Base-by-base conservation (phyloP, 148 eudicot species). In the Cornus kousa region DNA sequence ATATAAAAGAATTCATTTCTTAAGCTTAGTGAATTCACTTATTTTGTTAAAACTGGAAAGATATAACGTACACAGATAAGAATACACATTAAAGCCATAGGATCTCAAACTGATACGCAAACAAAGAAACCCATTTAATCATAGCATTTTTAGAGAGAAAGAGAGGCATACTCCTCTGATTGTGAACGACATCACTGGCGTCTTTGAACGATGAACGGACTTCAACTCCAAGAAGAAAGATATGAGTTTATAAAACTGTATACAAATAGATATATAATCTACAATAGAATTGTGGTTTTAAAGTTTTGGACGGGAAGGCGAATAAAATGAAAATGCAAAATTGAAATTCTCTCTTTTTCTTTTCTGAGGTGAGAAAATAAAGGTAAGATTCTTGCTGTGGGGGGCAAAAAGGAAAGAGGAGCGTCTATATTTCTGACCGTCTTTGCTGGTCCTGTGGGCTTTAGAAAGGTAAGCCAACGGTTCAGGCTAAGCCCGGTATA, bases 131-230 rank as follows among this genome's bases (percentile, higher is more conserved):
- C 17, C 59, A 53, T 53, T 2, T 1, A 53, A 12, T 53, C 3
- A 53, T 53, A 53, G 4, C 16, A 50, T 50, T 16, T 35, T 5
- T 53, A 59, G 28, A 31, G 67, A 74, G 17, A 74, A 28, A 76
- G 17, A 62, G 66, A 62, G 66, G 19, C 66, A 62, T 43, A 76
- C 78, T 70, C 78, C 71, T 23, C 78, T 76, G 62, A 76, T 12
- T 43, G 62, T 76, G 62, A 76, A 76, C 57, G 78, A 67, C 78
- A 76, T 76, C 14, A 24, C 60, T 76, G 60, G 62, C 64, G 7
- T 8, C 24, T 43, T 40, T 2, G 35, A 74, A 9, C 48, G 6
- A n/a, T 20, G 43, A 37, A 59, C 33, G 59, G 71, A 68, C 71
- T 65, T 48, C 71, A 23, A 76, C n/a, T 24, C 33, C 6, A 46